Percentiles rank a stretch among this genome's conserved stretches.
These are phyloP conservation scores for Clarkia xantiana DNA, from an alignment of 345 rosid species.

Conservation along the genomic window DNA sequence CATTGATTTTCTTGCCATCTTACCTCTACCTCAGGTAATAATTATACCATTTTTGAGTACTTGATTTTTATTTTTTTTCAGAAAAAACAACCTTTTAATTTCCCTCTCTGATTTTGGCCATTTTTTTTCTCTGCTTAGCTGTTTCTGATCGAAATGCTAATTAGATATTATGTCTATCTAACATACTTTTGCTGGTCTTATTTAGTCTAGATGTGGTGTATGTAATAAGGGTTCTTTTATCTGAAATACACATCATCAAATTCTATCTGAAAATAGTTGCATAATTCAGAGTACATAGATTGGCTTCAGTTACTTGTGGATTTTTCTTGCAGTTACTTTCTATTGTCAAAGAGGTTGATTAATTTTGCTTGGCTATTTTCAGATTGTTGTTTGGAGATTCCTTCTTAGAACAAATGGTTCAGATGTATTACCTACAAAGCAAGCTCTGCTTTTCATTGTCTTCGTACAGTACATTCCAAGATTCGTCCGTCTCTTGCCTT, in stretches of 20 bases:
- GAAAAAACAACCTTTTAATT: too few species aligned
- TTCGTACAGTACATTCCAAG: constrained; percentile 68
- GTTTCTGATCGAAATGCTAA: too few species aligned
- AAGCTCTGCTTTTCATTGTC: constrained; percentile 50
- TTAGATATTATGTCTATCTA: too few species aligned
- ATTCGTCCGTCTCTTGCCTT: constrained; percentile 49
- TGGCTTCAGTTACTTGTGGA: too few species aligned
- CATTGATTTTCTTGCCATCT: constrained; percentile 64
- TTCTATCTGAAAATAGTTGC: too few species aligned
- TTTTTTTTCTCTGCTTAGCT: too few species aligned
- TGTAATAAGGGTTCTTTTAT: too few species aligned
- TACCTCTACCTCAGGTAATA: constrained; percentile 85
- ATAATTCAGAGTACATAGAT: too few species aligned
- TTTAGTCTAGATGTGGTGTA: too few species aligned
- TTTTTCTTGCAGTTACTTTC: too few species aligned
- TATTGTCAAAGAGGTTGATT: background rate
- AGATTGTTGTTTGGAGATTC: constrained; percentile 86
- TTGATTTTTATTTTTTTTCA: background rate
- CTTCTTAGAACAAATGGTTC: constrained; percentile 56
- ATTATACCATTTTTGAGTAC: background rate
- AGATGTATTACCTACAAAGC: constrained; percentile 61
- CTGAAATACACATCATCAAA: too few species aligned
- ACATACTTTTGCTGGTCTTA: too few species aligned
- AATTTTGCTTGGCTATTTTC: constrained; percentile 10
- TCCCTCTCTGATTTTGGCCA: background rate